Base-by-base conservation (phyloP, 371 early-diverging fungal genomes). In the Mortierella sp. region DNA sequence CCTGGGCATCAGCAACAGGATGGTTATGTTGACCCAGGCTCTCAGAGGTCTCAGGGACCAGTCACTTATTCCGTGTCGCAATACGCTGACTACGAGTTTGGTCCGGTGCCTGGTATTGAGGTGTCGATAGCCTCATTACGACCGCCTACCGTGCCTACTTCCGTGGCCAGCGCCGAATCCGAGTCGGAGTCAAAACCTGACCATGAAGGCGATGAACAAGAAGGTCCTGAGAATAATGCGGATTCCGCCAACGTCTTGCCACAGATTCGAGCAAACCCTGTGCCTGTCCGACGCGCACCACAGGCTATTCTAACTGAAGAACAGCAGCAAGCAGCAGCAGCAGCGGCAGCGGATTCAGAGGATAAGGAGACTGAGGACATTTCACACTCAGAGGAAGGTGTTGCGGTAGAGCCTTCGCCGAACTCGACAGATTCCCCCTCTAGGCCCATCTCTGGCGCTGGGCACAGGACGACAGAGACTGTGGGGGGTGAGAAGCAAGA, bases 251-350 rank as follows among this genome's bases (percentile, higher is more conserved):
- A 53, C 16, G 61, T 63, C 0, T 41, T 74, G n/a, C 76, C 76
- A 7, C 76, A 74, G 52, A 74, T 74, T 54, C 44, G 76, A 53
- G 76, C 76, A n/a, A 63, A 61, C 24, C 76, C 68, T 22, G 39
- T 49, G 22, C 63, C 63, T 17, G 47, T 52, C 21, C 40, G 56
- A 8, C 63, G 76, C 13, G 76, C 43, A 3, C 76, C 76, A 14
- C 76, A 74, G n/a, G 76, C 68, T 2, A 68, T 74, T 16, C 34
- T 74, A 41, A 25, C 67, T 7, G 57, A 62, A 8, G 76, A 63
- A 8, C 55, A 60, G 17, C 51, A 57, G 49, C 52, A 63, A 1
- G 60, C 45, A 8, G 60, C 57, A 0, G 47, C 58, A 12, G 67
- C 54, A 0, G 25, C 51, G 9, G 37, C 12, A 25, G 31, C 28